These are phyloP conservation scores for Scenedesmus sp. DNA, from an alignment of 163 green algal genomes.

Conservation along the genomic window DNA sequence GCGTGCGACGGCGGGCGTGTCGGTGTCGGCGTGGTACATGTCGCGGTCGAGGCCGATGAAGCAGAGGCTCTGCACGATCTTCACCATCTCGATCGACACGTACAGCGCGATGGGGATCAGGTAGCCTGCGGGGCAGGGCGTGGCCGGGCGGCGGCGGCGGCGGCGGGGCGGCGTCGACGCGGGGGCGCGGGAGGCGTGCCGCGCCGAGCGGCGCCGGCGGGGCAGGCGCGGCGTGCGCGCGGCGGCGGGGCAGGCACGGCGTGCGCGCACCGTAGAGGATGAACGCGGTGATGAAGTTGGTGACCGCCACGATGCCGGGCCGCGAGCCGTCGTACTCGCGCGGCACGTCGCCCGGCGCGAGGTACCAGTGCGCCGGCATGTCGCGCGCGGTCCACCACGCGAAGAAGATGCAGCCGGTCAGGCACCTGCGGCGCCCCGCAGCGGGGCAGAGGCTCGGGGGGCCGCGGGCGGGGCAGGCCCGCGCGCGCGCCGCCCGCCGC, in stretches of 20 bases:
- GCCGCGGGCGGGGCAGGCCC: too few species aligned
- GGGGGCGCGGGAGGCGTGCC: too few species aligned
- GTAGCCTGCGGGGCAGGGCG: slow-evolving; percentile 61
- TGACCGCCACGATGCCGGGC: slow-evolving; percentile 59
- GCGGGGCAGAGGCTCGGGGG: too few species aligned
- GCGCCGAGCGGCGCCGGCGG: background rate
- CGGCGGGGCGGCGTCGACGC: too few species aligned
- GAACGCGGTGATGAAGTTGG: slow-evolving; percentile 85
- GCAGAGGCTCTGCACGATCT: slow-evolving; percentile 77
- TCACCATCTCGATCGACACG: slow-evolving; percentile 95
- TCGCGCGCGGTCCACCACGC: slow-evolving; percentile 63
- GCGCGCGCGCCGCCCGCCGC: too few species aligned
- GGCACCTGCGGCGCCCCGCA: too few species aligned
- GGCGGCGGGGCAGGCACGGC: background rate
- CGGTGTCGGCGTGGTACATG: slow-evolving; percentile 86
- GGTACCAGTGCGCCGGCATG: slow-evolving; percentile 75
- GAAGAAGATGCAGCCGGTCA: slow-evolving; percentile 71
- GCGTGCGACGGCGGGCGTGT: slow-evolving; percentile 80
- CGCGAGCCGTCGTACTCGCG: slow-evolving; percentile 67
- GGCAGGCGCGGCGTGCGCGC: background rate
- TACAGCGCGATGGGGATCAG: slow-evolving; percentile 96
- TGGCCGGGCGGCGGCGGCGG: too few species aligned
- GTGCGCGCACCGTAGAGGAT: slow-evolving; percentile 80
- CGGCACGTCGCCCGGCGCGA: slow-evolving; percentile 50
- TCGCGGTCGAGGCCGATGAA: slow-evolving; percentile 82